A percentile compares a stretch with the other conserved stretches of the same genome.
Conservation (phyloP, 805 yeast genomes). For the Komagataella populi region DNA sequence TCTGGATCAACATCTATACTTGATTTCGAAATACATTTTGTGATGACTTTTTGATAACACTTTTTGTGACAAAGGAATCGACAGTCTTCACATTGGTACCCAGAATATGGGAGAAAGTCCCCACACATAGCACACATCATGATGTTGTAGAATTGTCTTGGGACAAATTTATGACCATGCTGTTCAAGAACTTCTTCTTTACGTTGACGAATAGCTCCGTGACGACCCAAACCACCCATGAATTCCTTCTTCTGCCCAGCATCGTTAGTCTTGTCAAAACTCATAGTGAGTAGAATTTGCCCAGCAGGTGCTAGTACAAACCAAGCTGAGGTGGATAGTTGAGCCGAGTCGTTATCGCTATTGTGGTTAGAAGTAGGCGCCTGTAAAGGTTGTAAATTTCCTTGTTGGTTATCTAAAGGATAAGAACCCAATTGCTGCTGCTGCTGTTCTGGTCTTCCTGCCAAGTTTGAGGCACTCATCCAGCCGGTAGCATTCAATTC, state of each 20-base stretch:
- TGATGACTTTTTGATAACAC: constrained; percentile 69
- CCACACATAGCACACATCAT: constrained; percentile 98
- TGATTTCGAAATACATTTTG: constrained; percentile 71
- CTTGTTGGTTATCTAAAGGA: neutral
- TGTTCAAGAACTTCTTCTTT: constrained; percentile 86
- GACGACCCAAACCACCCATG: constrained; percentile 74
- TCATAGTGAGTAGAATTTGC: constrained; percentile 63
- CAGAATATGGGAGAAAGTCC: constrained; percentile 81
- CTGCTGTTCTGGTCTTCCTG: constrained; percentile 8
- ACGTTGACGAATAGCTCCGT: constrained; percentile 94
- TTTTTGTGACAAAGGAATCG: constrained; percentile 68
- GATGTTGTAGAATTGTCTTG: constrained; percentile 86
- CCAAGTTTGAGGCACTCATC: constrained; percentile 64
- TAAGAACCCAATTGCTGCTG: neutral
- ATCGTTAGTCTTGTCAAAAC: constrained; percentile 54
- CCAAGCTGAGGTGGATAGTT: constrained; percentile 61
- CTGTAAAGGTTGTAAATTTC: constrained; percentile 3
- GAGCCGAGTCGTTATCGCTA: constrained; percentile 4
- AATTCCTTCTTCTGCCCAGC: constrained; percentile 31
- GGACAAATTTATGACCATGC: constrained; percentile 95
- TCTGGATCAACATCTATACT: constrained; percentile 57
- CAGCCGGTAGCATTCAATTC: constrained; percentile 68
- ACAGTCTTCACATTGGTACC: constrained; percentile 80
- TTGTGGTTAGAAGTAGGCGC: constrained; percentile 6
- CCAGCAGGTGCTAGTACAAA: constrained; percentile 91